Evolutionary conservation across 2,329 filamentous ascomycete species (phyloP).

Genomic region (Fusarium siculi): DNA sequence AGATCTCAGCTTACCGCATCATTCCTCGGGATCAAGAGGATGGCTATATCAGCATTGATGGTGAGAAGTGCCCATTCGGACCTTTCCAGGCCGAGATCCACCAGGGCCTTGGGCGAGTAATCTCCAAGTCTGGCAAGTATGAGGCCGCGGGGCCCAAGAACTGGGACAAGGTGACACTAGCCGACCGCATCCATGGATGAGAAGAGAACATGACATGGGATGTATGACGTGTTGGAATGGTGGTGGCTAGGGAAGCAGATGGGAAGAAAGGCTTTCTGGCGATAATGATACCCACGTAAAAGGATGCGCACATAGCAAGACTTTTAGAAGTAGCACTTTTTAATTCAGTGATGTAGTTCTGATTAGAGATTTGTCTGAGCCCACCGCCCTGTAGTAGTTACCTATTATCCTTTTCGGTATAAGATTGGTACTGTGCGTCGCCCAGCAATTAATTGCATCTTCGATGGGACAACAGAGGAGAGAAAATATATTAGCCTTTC

Average conservation of each 20-base stretch:
- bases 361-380: background rate
- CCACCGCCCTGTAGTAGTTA: background rate
- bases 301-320: constrained; percentile 8
- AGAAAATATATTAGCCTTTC: background rate
- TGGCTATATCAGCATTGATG: constrained; percentile 94
- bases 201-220: background rate
- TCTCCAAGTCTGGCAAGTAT: constrained; percentile 80
- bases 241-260: background rate
- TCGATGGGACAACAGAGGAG: background rate
- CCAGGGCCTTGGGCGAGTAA: constrained; percentile 81
- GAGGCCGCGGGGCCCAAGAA: constrained; percentile 68
- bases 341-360: background rate
- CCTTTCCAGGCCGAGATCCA: constrained; percentile 94
- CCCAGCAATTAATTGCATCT: no score
- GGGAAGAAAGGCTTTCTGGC: constrained; percentile 6
- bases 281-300: constrained; percentile 42
- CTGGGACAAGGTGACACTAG: constrained; percentile 58
- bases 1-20: constrained; percentile 88
- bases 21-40: constrained; percentile 76
- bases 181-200: constrained; percentile 46
- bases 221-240: background rate
- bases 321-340: background rate
- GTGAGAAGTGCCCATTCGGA: constrained; percentile 86
- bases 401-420: background rate
- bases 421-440: background rate